Percentiles rank a stretch among this genome's conserved stretches.
Conservation (phyloP, 352 stramenopile genomes). For the Phytopythium cucurbitacearum region DNA sequence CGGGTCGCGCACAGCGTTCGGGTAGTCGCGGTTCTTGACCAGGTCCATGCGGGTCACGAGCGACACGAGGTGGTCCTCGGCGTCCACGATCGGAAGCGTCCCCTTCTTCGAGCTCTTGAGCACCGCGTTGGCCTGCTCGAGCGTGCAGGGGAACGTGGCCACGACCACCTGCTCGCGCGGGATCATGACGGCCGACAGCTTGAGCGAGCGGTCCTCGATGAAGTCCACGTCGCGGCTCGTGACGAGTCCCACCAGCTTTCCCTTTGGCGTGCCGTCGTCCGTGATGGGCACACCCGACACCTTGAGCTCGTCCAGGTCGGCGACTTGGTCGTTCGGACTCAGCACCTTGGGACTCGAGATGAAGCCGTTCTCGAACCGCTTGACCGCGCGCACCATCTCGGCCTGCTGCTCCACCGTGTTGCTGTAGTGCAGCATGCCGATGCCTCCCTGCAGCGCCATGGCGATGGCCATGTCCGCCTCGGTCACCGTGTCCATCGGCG, state of each 20-base stretch:
- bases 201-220: constrained; percentile 85
- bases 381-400: constrained; percentile 88
- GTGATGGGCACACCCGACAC: constrained; percentile 97
- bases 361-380: constrained; percentile 99
- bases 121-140: constrained; percentile 95
- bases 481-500: constrained; percentile 99
- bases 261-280: constrained; percentile 92
- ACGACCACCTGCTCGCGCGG: constrained; percentile 81
- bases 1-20: constrained; percentile 89
- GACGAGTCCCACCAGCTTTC: constrained; percentile 96
- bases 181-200: constrained; percentile 74
- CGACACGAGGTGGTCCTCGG: constrained; percentile 92
- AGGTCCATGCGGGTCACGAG: constrained; percentile 96
- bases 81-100: constrained; percentile 98
- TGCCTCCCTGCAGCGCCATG: constrained; percentile 97
- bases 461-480: constrained; percentile 98
- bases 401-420: constrained; percentile 93
- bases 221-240: constrained; percentile 98
- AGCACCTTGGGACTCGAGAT: constrained; percentile 97
- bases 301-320: constrained; percentile 93
- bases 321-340: constrained; percentile 88
- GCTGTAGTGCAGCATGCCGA: constrained; percentile 99
- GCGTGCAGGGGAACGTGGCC: constrained; percentile 89
- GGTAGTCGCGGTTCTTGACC: constrained; percentile 95
- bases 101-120: constrained; percentile 97